Evolutionary conservation across 768 basidiomycete species (phyloP), one percentile per base, ranked within the genome.

Genomic region (Trametes coccinea): DNA sequence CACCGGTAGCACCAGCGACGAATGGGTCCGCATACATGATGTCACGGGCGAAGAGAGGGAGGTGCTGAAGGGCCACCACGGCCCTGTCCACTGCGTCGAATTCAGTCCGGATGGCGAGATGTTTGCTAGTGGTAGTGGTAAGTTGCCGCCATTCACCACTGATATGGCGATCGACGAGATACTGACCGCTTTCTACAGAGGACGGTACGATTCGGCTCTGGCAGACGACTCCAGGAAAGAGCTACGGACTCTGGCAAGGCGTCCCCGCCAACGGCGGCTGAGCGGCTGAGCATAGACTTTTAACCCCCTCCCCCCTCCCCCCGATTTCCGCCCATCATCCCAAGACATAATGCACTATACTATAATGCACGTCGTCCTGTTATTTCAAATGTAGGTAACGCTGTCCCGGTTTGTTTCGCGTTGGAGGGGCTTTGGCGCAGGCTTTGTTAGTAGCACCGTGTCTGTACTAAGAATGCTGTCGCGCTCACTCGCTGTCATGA

Each of bases 91-190:
- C 69, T 93, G 92, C 56, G 89, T 96, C 49, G 89, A 92, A 69
- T 96, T 89, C 74, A 93, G 90, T 71, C 96, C 96, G 0, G 96
- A 98, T 72, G 96, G 96, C 27, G 97, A 98, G 79, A 84, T 97
- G 80, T 98, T 93, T 73, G 96, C 96, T 39, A 95, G 92, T 69
- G 97, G 96, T 53, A 95, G 93, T 69, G 96, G 96, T 89, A 74
- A 79, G 92, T 84, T 55, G 37, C 27, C 30, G 44, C 34, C 46
- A 40, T 53, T 39, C 30, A 16, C 10, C 30, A 44, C 13, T 51
- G 27, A 10, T 22, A 34, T 46, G 22, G 34, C 27, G 13, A 34
- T 11, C 52, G 47, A 33, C 5, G 37, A 56, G 6, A 52, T 52
- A 55, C 64, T 60, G 61, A 48, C 51, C 29, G 44, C 45, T 11